Evolutionary conservation across 2,329 filamentous ascomycete genomes (phyloP).

Genomic region (Fusarium newnesense): DNA sequence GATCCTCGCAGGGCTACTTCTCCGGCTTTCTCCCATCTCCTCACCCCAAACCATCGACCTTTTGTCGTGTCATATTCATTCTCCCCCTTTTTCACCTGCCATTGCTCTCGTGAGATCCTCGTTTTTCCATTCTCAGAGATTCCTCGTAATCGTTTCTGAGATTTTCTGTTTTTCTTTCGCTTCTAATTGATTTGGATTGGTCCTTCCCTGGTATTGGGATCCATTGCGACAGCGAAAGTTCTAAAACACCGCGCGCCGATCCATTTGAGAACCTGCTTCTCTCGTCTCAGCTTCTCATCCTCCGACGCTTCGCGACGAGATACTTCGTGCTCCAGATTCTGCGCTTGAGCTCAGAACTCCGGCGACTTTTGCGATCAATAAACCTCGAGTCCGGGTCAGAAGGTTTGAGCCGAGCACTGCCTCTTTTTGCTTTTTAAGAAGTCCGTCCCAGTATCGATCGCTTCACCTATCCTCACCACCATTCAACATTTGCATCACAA

Average conservation of each 20-base stretch:
- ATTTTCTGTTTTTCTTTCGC: constrained; percentile 15
- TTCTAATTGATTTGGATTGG: constrained; percentile 30
- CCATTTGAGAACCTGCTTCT: constrained; percentile 25
- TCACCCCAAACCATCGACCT: constrained; percentile 34
- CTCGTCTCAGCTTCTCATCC: constrained; percentile 17
- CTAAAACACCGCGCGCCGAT: constrained; percentile 35
- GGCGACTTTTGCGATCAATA: constrained; percentile 42
- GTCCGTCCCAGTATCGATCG: constrained; percentile 51
- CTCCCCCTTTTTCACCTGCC: constrained; percentile 30
- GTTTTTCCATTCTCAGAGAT: constrained; percentile 35
- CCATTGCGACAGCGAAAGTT: constrained; percentile 36
- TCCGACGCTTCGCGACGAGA: constrained; percentile 37
- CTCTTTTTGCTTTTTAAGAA: constrained; percentile 52
- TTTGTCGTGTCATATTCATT: constrained; percentile 41
- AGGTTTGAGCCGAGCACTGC: constrained; percentile 54
- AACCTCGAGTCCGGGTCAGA: constrained; percentile 38
- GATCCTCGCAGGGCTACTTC: constrained; percentile 37
- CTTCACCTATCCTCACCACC: constrained; percentile 51
- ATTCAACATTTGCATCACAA: constrained; percentile 45
- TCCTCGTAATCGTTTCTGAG: constrained; percentile 29
- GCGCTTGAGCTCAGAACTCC: constrained; percentile 21
- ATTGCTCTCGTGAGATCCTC: constrained; percentile 36
- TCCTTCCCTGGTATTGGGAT: constrained; percentile 22
- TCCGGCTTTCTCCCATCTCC: constrained; percentile 43
- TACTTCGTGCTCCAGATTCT: constrained; percentile 6